phyloP scores from a whole-genome alignment of 2,329 filamentous ascomycete species.

The Aureobasidium sp. region DNA sequence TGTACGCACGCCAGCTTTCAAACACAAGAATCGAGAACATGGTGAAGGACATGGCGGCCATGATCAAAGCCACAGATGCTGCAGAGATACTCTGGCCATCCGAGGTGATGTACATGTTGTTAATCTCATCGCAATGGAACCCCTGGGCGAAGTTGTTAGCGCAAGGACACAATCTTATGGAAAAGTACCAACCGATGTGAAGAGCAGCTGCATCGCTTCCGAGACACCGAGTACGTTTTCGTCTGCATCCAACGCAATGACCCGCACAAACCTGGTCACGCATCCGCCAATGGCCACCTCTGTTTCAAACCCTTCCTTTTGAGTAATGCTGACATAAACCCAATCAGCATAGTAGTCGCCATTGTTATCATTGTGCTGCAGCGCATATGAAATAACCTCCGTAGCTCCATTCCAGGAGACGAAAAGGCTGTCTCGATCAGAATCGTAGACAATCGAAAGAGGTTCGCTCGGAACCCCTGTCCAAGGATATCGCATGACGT shows the following conservation, averaged over 20 bases:
- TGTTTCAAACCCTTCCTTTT: conserved; percentile 22
- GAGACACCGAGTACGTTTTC: conserved; percentile 19
- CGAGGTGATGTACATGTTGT: conserved; percentile 1
- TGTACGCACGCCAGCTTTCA: conserved; percentile 1
- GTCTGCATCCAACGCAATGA: conserved; percentile 21
- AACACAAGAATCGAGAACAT: conserved; percentile 4
- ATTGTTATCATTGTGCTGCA: conserved; percentile 23
- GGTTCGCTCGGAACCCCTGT: conserved; percentile 22
- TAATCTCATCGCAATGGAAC: conserved; percentile 9
- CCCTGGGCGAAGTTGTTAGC: background rate
- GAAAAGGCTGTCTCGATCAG: conserved; percentile 30
- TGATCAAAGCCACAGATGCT: conserved; percentile 1
- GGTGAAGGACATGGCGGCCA: conserved; percentile 8
- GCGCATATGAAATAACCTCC: conserved; percentile 39
- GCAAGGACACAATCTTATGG: background rate
- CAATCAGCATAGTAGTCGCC: conserved; percentile 16
- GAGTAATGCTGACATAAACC: conserved; percentile 17
- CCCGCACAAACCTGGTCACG: conserved; percentile 16
- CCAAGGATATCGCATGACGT: conserved; percentile 31
- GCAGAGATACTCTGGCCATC: background rate
- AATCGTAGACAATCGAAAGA: conserved; percentile 20
- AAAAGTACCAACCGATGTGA: background rate
- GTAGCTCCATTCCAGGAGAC: conserved; percentile 49
- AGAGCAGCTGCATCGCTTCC: background rate
- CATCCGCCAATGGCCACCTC: background rate